Evolutionary conservation across 805 yeast species (phyloP), one percentile per base, ranked within the genome.

Genomic region (Candida vartiovaarae): DNA sequence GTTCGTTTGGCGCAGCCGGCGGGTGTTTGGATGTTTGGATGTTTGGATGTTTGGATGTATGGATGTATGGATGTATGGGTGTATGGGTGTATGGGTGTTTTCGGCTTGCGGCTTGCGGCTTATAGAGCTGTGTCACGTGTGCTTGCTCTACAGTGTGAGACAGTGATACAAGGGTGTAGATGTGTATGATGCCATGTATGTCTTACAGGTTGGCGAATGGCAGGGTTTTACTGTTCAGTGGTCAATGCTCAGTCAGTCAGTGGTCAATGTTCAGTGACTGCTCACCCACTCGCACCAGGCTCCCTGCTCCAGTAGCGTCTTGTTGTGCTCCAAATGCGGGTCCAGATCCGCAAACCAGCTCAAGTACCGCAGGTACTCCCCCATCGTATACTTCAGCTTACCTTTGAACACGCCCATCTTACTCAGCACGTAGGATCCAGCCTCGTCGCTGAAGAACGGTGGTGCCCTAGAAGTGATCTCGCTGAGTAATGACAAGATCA

Each of bases 381-480:
- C 25, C 24, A 53, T 23, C 6, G 49, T 42, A 35, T 58, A 58
- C 32, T 50, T 54, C 36, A 58, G 32, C 42, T 56, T 58, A 4
- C 32, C 33, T 9, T 34, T 34, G 28, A 39, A 46, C 6, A 33
- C 42, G 4, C 34, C 34, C 25, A 36, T 7, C 4, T 36, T 8
- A 8, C 10, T 33, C n/a, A 56, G 53, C 4, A 52, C 43, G 10
- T 32, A 48, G 20, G 37, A 32, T 0, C 59, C 62, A 6, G 52
- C 42, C 38, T 58, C 62, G 39, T 58, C 62, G 7, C 59, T 54
- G 43, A 42, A 58, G 37, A 55, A 58, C 6, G 60, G 57, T 7
- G 62, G 62, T 3, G 61, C 55, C 3, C 33, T n/a, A 0, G 8
- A 32, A 0, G 53, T 47, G n/a, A 54, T 45, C 8, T 36, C 38